Conservation (phyloP, 2,329 filamentous ascomycete species). For the Cryphonectria carpinicola region DNA sequence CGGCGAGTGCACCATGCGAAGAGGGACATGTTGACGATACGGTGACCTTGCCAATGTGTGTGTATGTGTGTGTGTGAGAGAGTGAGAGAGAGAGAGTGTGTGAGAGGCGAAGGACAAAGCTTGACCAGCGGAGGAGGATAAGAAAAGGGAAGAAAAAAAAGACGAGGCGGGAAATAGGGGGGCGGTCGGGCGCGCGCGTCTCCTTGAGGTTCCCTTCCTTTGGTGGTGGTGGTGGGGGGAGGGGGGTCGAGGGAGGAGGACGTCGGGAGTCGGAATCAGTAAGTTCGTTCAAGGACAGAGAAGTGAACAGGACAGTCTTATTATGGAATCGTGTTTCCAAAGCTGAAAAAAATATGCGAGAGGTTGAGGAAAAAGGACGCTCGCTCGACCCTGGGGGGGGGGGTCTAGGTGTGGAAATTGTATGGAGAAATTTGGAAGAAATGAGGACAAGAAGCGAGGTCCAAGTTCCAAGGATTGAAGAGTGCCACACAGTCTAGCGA, state of each 20-base stretch:
- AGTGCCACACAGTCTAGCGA: constrained; percentile 25
- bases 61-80: neutral
- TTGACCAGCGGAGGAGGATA: constrained; percentile 28
- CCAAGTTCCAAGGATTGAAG: constrained; percentile 26
- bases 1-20: constrained; percentile 59
- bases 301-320: constrained; percentile 24
- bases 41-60: constrained; percentile 26
- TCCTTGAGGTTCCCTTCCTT: constrained; percentile 18
- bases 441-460: constrained; percentile 34
- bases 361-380: constrained; percentile 35
- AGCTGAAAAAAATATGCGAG: constrained; percentile 28
- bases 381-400: constrained; percentile 23
- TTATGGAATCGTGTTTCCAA: constrained; percentile 25
- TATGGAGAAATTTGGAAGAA: constrained; percentile 31
- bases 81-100: no score
- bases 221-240: constrained; percentile 25
- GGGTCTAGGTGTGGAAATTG: constrained; percentile 32
- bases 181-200: constrained; percentile 23
- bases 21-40: constrained; percentile 50
- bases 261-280: constrained; percentile 15
- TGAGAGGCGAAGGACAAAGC: constrained; percentile 30
- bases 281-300: neutral
- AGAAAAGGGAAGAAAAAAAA: neutral
- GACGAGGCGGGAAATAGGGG: constrained; percentile 1
- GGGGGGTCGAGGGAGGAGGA: constrained; percentile 27